Evolutionary conservation across 495 filamentous ascomycete species (phyloP).

Genomic region (Trichodelitschia bisporula): DNA sequence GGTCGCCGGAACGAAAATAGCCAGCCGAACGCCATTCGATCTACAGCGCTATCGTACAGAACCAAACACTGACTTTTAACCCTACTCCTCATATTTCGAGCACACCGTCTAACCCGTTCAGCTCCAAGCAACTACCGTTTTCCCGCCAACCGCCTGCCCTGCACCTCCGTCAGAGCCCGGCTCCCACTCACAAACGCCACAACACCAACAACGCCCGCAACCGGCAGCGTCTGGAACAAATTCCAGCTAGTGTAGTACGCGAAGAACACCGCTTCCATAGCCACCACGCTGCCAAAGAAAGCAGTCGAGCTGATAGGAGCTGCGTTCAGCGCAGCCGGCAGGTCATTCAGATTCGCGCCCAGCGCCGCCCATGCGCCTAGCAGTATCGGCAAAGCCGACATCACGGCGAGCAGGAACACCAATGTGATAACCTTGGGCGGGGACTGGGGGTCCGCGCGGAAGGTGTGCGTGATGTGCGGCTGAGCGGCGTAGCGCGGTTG

Average conservation of each 20-base stretch:
- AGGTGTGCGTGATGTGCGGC: conserved; percentile 76
- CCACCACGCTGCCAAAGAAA: conserved; percentile 64
- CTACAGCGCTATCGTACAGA: no score
- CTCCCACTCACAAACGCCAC: conserved; percentile 72
- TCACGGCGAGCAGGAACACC: conserved; percentile 45
- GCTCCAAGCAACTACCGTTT: no score
- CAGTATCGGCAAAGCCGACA: conserved; percentile 46
- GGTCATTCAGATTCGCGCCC: conserved; percentile 65
- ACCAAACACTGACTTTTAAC: no score
- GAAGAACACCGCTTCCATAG: conserved; percentile 81
- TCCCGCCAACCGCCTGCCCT: conserved; percentile 62
- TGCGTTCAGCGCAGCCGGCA: conserved; percentile 41
- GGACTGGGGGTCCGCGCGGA: conserved; percentile 52
- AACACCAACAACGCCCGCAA: conserved; percentile 34
- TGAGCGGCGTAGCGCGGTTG: conserved; percentile 53
- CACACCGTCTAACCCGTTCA: no score
- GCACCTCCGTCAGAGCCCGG: conserved; percentile 80
- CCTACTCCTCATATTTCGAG: no score
- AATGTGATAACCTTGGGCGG: conserved; percentile 65
- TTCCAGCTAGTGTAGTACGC: conserved; percentile 88
- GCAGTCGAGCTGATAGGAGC: conserved; percentile 55
- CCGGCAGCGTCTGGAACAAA: conserved; percentile 71
- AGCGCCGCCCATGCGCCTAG: conserved; percentile 51
- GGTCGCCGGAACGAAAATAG: no score
- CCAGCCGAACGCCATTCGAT: no score